Percentiles rank a stretch among this genome's conserved stretches.
These are phyloP conservation scores for Parafenestella ontariensis DNA, from an alignment of 2,329 filamentous ascomycete species.

Conservation along the genomic window DNA sequence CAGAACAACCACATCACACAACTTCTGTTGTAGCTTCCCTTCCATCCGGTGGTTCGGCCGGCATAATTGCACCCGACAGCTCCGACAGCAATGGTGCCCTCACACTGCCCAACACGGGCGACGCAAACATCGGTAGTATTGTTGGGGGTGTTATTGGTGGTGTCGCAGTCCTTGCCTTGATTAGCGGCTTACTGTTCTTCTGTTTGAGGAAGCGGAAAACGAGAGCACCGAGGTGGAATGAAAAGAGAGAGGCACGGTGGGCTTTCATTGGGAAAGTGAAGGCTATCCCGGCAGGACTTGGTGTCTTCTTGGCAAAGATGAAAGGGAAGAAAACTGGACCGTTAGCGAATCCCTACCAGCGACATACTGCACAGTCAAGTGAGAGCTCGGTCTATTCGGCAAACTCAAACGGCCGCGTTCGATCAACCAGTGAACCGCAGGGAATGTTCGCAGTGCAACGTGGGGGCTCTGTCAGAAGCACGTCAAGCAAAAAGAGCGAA, in stretches of 20 bases:
- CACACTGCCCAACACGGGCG: slow-evolving; percentile 23
- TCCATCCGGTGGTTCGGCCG: slow-evolving; percentile 35
- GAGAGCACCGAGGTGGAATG: slow-evolving; percentile 22
- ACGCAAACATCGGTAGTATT: slow-evolving; percentile 40
- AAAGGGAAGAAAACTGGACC: slow-evolving; percentile 38
- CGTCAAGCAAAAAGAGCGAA: slow-evolving; percentile 42
- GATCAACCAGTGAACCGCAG: slow-evolving; percentile 41
- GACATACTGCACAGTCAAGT: slow-evolving; percentile 38
- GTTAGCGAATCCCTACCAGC: slow-evolving; percentile 35
- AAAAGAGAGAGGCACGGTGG: slow-evolving; percentile 20
- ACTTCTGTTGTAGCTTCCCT: slow-evolving; percentile 20
- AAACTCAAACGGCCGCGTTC: slow-evolving; percentile 27
- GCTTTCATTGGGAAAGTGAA: slow-evolving; percentile 28
- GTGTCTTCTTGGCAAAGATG: slow-evolving; percentile 34
- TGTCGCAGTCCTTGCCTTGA: slow-evolving; percentile 39
- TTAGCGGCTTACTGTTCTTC: slow-evolving; percentile 42
- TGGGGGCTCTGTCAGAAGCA: slow-evolving; percentile 36
- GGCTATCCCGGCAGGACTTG: slow-evolving; percentile 27
- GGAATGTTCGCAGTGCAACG: slow-evolving; percentile 30
- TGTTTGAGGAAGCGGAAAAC: slow-evolving; percentile 43
- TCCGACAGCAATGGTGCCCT: slow-evolving; percentile 21
- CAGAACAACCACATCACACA: slow-evolving; percentile 21
- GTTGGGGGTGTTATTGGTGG: slow-evolving; percentile 46
- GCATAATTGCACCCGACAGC: slow-evolving; percentile 37
- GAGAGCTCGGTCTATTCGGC: slow-evolving; percentile 44